These are phyloP conservation scores for Hypoxylon fragiforme DNA, from an alignment of 495 filamentous ascomycete species.

Conservation along the genomic window DNA sequence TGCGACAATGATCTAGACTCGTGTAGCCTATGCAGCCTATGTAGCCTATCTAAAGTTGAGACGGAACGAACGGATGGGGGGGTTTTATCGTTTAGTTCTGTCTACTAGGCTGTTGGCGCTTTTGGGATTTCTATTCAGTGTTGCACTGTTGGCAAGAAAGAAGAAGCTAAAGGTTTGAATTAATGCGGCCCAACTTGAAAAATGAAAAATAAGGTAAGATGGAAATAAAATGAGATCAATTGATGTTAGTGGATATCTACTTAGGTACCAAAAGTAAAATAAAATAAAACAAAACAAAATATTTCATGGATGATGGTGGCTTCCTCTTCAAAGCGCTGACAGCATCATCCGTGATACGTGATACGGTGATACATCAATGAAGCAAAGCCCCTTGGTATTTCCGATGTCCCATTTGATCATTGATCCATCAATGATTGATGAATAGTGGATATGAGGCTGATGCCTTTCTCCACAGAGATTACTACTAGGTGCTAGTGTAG, in stretches of 20 bases:
- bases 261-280: too few relatives aligned
- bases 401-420: background rate
- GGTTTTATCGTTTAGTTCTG: too few relatives aligned
- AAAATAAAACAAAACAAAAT: too few relatives aligned
- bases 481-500: too few relatives aligned
- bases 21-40: background rate
- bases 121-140: too few relatives aligned
- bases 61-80: background rate
- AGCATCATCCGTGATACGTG: conserved; percentile 19
- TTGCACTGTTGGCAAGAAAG: too few relatives aligned
- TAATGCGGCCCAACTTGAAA: conserved; percentile 25
- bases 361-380: background rate
- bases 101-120: conserved; percentile 10
- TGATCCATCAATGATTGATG: conserved; percentile 1
- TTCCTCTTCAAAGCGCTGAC: conserved; percentile 3
- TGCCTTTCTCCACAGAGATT: conserved; percentile 9
- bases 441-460: conserved; percentile 18
- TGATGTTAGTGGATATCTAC: too few relatives aligned
- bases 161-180: too few relatives aligned
- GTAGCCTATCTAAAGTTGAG: too few relatives aligned
- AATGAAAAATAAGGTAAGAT: too few relatives aligned
- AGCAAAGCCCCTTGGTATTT: background rate
- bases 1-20: conserved; percentile 20
- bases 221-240: too few relatives aligned
- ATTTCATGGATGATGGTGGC: conserved; percentile 11